Percentiles rank a stretch among this genome's conserved stretches.
Evolutionary conservation across 2,329 filamentous ascomycete species (phyloP).

Genomic region (Biscogniauxia marginata): DNA sequence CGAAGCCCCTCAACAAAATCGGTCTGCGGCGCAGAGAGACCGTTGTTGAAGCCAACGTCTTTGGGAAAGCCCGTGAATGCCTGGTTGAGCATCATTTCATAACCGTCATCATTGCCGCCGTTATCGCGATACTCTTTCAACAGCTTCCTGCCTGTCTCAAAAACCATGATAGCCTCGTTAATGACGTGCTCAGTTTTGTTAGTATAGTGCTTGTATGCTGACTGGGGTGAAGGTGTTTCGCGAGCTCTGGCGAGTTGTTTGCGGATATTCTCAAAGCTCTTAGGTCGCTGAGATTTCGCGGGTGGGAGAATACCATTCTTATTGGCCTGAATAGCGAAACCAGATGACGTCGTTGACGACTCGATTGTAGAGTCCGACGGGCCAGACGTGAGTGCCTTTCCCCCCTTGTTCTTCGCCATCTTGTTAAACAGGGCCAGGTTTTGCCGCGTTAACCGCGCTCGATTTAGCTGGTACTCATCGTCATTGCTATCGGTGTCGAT

Average conservation of each 20-base stretch:
- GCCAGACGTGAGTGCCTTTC: neutral
- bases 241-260: constrained; percentile 8
- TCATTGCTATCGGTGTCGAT: neutral
- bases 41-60: constrained; percentile 28
- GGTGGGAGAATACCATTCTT: constrained; percentile 20
- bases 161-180: constrained; percentile 19
- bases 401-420: neutral
- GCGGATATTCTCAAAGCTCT: constrained; percentile 16
- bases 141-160: constrained; percentile 8
- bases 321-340: neutral
- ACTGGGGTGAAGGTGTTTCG: constrained; percentile 12
- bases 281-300: constrained; percentile 15
- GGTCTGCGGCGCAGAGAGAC: constrained; percentile 27
- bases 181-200: constrained; percentile 2
- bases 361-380: neutral
- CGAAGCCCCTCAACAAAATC: constrained; percentile 29
- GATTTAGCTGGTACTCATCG: neutral
- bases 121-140: constrained; percentile 15
- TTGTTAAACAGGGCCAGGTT: neutral
- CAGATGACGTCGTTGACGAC: neutral
- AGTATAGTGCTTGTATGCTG: constrained; percentile 11
- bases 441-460: neutral
- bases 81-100: constrained; percentile 4
- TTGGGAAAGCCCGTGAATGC: constrained; percentile 24
- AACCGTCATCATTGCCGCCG: constrained; percentile 1